A percentile compares a stretch with the other conserved stretches of the same genome.
These are phyloP conservation scores for Bretziella fagacearum DNA, from an alignment of 2,329 filamentous ascomycete species.

Conservation along the genomic window DNA sequence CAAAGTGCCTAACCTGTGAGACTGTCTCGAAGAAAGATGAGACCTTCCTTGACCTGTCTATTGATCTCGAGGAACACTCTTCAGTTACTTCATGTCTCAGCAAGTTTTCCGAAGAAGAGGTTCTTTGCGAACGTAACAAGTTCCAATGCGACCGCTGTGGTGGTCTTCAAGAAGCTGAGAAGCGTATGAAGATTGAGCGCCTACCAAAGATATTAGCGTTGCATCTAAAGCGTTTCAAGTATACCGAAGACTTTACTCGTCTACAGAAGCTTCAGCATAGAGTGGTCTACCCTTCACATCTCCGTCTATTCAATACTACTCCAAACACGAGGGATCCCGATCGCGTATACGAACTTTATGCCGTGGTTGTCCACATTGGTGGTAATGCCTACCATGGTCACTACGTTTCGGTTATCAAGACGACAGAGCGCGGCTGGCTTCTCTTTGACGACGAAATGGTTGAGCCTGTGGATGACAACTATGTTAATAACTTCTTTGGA, in stretches of 20 bases:
- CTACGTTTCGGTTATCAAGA: constrained; percentile 96
- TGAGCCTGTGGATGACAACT: constrained; percentile 91
- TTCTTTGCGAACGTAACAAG: constrained; percentile 96
- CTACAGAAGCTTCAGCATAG: constrained; percentile 93
- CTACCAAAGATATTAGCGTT: constrained; percentile 80
- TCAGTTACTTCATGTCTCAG: constrained; percentile 89
- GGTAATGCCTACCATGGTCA: constrained; percentile 94
- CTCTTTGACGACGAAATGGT: constrained; percentile 98
- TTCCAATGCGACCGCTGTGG: constrained; percentile 98
- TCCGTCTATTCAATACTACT: constrained; percentile 93
- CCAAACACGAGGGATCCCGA: constrained; percentile 90
- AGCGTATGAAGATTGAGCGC: constrained; percentile 97
- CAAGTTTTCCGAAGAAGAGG: constrained; percentile 95
- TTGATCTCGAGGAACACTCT: constrained; percentile 86
- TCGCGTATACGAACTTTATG: constrained; percentile 87
- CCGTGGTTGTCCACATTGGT: constrained; percentile 92
- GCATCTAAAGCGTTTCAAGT: constrained; percentile 95
- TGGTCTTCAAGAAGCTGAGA: constrained; percentile 91
- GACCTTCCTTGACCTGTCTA: constrained; percentile 87
- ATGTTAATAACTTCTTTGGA: constrained; percentile 92
- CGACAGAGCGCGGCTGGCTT: constrained; percentile 85
- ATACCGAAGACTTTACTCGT: constrained; percentile 84
- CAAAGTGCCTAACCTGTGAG: constrained; percentile 89
- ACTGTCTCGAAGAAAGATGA: constrained; percentile 90
- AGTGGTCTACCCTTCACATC: constrained; percentile 90